Evolutionary conservation across 768 basidiomycete genomes (phyloP).

Genomic region (Hirschioporus abietinus): DNA sequence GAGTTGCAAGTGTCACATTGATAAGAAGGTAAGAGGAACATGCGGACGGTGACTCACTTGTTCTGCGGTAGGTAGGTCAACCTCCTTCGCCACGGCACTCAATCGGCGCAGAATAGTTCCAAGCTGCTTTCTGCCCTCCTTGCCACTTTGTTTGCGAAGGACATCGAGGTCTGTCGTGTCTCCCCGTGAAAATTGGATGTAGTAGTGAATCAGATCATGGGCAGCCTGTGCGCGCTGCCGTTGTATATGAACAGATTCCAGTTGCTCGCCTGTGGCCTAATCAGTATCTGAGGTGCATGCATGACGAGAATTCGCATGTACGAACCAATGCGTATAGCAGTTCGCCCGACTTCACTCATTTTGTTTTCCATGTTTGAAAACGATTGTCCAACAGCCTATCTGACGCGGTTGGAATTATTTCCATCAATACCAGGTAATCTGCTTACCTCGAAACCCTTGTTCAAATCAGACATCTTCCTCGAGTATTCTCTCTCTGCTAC

Average conservation of each 20-base stretch:
- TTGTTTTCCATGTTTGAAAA: constrained; percentile 87
- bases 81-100: constrained; percentile 86
- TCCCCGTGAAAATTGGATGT: constrained; percentile 83
- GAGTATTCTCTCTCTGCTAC: constrained; percentile 91
- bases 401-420: constrained; percentile 8
- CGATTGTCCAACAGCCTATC: constrained; percentile 78
- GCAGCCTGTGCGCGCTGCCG: constrained; percentile 92
- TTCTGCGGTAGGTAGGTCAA: constrained; percentile 80
- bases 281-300: constrained; percentile 4
- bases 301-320: not conserved
- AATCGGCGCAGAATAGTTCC: constrained; percentile 83
- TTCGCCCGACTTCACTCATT: constrained; percentile 90
- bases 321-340: constrained; percentile 89
- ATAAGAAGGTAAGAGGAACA: not conserved
- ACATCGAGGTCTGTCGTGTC: constrained; percentile 72
- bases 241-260: constrained; percentile 90
- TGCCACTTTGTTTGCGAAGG: constrained; percentile 76
- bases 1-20: not conserved
- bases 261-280: constrained; percentile 70
- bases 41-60: constrained; percentile 41
- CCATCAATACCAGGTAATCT: constrained; percentile 2
- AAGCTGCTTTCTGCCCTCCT: constrained; percentile 82
- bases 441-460: constrained; percentile 87
- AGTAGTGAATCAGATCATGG: constrained; percentile 88
- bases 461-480: constrained; percentile 88